These are phyloP conservation scores for Quercus aquifolioides DNA, from an alignment of 306 rosid species.

Conservation along the genomic window DNA sequence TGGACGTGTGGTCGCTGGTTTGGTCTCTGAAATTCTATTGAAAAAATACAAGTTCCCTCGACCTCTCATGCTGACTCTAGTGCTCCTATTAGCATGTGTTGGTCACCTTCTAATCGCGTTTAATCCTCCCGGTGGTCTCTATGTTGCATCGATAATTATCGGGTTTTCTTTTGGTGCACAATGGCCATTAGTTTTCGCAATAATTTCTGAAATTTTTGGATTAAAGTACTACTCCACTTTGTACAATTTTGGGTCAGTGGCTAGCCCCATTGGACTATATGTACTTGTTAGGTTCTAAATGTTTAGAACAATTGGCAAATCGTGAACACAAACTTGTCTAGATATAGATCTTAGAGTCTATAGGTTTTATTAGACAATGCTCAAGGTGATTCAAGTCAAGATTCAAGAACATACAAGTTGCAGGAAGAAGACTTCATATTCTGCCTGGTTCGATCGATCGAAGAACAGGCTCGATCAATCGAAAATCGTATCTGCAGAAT, in stretches of 20 bases:
- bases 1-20: slow-evolving; percentile 46
- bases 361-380: no score
- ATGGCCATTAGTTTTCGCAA: slow-evolving; percentile 80
- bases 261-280: slow-evolving; percentile 59
- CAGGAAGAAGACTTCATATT: no score
- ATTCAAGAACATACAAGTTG: no score
- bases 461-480: no score
- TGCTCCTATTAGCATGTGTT: slow-evolving; percentile 37
- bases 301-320: no score
- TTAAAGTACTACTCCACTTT: slow-evolving; percentile 76
- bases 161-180: slow-evolving; percentile 86
- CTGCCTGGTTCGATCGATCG: no score
- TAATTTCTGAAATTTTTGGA: slow-evolving; percentile 77
- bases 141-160: slow-evolving; percentile 51
- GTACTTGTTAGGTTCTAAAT: no score
- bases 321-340: no score
- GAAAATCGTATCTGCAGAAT: no score
- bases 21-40: slow-evolving; percentile 42
- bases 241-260: slow-evolving; percentile 68
- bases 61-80: slow-evolving; percentile 44
- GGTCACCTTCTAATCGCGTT: slow-evolving; percentile 56
- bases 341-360: no score
- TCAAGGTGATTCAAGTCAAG: no score
- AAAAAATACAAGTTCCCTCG: slow-evolving; percentile 41
- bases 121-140: slow-evolving; percentile 36